Evolutionary conservation across 2,329 filamentous ascomycete genomes (phyloP), one percentile per base, ranked within the genome.

Genomic region (Akanthomyces lecanii): DNA sequence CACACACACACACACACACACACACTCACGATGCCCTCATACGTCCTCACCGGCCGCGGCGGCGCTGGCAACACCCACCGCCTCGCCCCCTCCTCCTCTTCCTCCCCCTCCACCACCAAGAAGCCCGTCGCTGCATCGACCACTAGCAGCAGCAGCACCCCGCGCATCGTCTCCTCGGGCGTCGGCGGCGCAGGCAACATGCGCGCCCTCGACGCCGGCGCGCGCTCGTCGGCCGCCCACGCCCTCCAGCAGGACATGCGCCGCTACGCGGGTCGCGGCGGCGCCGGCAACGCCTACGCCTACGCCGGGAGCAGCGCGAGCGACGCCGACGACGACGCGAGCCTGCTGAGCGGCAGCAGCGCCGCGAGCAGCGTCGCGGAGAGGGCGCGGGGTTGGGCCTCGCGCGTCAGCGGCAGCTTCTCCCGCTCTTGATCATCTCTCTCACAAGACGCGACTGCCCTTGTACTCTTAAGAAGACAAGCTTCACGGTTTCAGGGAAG

Each of bases 151-250:
- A 65, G 71, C 67, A 66, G 75, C 68, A 59, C 76, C 68, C 74
- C 71, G 65, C 71, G 78, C 64, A 80, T 82, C 76, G 88, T 88
- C 80, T 83, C 86, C 77, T 82, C 82, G 12, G 87, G 87, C 69
- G 85, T 87, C 63, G 87, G 87, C 68, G 87, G 87, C 63, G 86
- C 86, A 2, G 87, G 87, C 70, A 90, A 89, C 77, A 71, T 67
- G 69, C 84, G 85, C 76, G 76, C 77, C 71, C 80, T 81, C 75
- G 78, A 77, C 59, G 76, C 76, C 1, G 75, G 77, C 42, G 77
- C 78, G 5, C 72, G 76, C 40, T 71, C 77, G 30, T 72, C 77
- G n/a, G 76, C 82, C 64, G 73, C 85, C 69, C 79, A 80, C 70
- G 76, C 82, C 58, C 79, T 82, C 62, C 81, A 83, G 62, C 73